Evolutionary conservation across 2,329 filamentous ascomycete species (phyloP), one percentile per base, ranked within the genome.

Genomic region (Fusarium sp.): DNA sequence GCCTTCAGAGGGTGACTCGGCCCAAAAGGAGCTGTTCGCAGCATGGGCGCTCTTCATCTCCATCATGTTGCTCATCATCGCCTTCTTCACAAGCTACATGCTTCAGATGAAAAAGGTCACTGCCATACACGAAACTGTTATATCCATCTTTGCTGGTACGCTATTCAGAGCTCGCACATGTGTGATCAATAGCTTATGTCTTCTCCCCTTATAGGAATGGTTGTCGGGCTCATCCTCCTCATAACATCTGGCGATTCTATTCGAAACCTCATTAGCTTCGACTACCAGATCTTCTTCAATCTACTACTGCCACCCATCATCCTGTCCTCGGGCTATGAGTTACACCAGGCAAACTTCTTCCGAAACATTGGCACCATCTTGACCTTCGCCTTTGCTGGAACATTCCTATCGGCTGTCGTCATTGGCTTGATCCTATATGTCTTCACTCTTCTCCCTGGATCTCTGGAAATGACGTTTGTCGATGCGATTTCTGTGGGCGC

Each of bases 271-370:
- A 93, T 99, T 73, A 96, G 90, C 77, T 99, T 99, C 82, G 91
- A 98, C 80, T 97, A 97, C 76, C 93, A 98, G 75, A 97, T 98
- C 82, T 99, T 99, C 83, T 99, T 99, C 84, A 99, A 99, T 77
- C 86, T 99, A 41, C 87, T 99, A 11, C 90, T 99, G n/a, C 95
- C 95, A 34, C 95, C 95, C 53, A 99, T 99, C 74, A 99, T 99
- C 75, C 85, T 99, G 26, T 94, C 93, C 13, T 97, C 94, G 13
- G 95, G 95, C 51, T 99, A 98, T 79, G 95, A 99, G 78, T 79
- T 99, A 60, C 95, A 99, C 76, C 95, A 99, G 80, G 93, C 92
- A 70, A 99, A 99, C 80, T 99, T 99, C 84, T 99, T 99, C 79
- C 90, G 94, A 66, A 97, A 99, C 73, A 97, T 98, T 61, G 94